A percentile compares a stretch with the other conserved stretches of the same genome.
These are phyloP conservation scores for Mucor piriformis DNA, from an alignment of 371 early-diverging fungal genomes.

Conservation along the genomic window DNA sequence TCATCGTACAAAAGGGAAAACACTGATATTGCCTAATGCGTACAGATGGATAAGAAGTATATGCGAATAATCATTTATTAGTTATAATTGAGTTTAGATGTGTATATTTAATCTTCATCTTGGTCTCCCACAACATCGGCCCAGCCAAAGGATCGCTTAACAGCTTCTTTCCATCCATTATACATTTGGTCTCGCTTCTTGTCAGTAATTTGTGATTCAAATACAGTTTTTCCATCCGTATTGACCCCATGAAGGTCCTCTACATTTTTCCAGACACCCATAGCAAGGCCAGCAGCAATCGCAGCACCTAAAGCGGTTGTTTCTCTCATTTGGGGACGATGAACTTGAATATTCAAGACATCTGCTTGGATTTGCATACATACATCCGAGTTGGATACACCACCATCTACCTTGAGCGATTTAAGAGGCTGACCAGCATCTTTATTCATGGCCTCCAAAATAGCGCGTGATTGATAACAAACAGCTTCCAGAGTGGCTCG, in stretches of 20 bases:
- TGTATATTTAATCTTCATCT: conserved; percentile 5
- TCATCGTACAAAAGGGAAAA: too few relatives aligned
- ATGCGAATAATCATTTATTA: too few relatives aligned
- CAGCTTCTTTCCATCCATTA: conserved; percentile 85
- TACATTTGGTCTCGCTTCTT: conserved; percentile 68
- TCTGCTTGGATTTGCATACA: conserved; percentile 95
- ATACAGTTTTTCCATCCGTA: conserved; percentile 40
- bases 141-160: conserved; percentile 76
- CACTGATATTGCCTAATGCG: too few relatives aligned
- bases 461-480: conserved; percentile 88
- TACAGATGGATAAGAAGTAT: too few relatives aligned
- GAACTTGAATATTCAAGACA: conserved; percentile 81
- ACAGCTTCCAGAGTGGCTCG: conserved; percentile 92
- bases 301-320: conserved; percentile 96
- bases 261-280: conserved; percentile 72
- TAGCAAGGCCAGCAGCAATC: conserved; percentile 88
- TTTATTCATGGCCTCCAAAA: conserved; percentile 90
- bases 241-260: conserved; percentile 43
- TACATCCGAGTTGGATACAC: conserved; percentile 86
- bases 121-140: conserved; percentile 33
- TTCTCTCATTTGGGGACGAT: conserved; percentile 91
- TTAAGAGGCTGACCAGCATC: conserved; percentile 70
- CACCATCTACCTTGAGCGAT: conserved; percentile 91
- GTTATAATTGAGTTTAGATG: not conserved
- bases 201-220: conserved; percentile 47